Base-by-base conservation (phyloP, 306 rosid genomes). In the Aeschynomene evenia region DNA sequence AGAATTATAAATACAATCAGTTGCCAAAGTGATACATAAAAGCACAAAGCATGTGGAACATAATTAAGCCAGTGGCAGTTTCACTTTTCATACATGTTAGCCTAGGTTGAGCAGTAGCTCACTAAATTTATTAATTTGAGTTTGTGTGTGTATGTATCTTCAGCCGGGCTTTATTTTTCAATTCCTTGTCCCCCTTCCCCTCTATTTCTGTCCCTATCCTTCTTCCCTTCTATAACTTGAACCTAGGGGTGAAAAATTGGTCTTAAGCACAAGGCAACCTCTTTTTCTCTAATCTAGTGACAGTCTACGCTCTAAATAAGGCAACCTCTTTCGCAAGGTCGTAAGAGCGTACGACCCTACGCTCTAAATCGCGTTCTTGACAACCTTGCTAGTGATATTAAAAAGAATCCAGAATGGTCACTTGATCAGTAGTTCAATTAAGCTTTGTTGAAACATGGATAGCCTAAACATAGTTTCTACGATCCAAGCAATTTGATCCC, bases 1-100 rank as follows among this genome's bases (percentile, higher is more conserved):
- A 74, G 66, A 63, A 68, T 51, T 63, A 67, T 33, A 51, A 7
- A 40, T 43, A 77, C 43, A 66, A 22, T 82, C 64, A 78, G 51
- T 36, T 22, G 56, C 43, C 66, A 66, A 48, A 69, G 78, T 51
- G 29, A 77, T 37, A 62, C 46, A 9, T 72, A 29, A 53, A 61
- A 68, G 16, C 10, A 42, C 22, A 73, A 46, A 46, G 78, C 62
- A 52, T 20, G 39, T 43, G 51, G 48, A 58, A 64, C 37, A 42
- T 50, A 36, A 6, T 39, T 16, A 21, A 53, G 63, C 16, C 45
- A 69, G 53, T 20, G 42, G 33, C 42, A 53, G 50, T n/a, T 46
- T 71, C 46, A 52, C 34, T 45, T 57, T 72, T 4, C 12, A 49
- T 34, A 21, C 29, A 51, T 20, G 42, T 61, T 50, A 37, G n/a